Evolutionary conservation across 2,329 filamentous ascomycete species (phyloP), one percentile per base, ranked within the genome.

Genomic region (Trichoderma aggressivum): DNA sequence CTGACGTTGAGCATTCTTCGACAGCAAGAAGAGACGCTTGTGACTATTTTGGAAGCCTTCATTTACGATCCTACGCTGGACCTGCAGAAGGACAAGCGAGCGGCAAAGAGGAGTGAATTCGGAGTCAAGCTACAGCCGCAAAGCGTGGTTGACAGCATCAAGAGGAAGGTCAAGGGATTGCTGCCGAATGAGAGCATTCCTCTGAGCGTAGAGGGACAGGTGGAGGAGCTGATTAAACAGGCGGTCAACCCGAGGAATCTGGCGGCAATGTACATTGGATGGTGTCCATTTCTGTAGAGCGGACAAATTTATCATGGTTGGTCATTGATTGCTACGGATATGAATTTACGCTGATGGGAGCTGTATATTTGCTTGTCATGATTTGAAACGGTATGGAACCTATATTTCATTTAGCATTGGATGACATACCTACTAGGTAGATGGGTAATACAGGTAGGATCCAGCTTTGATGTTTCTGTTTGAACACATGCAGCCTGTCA

Each of bases 11-110:
- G 88, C 56, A 90, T 98, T 32, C 86, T 98, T 11, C 88, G 96
- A 1, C 92, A 97, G 79, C 94, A 98, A 78, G 92, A 98, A 80
- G 97, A 99, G 81, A 97, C 95, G 50, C 85, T 99, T 71, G 97
- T 99, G 91, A 98, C 95, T 0, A 95, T 99, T 63, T 86, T 99
- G 1, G 97, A 99, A 83, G 94, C 96, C 0, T 99, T 99, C 78
- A 88, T 99, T 74, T 94, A 99, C 78, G 96, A 99, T 79, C 96
- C 96, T 0, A 98, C 97, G 16, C 90, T 97, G 14, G 97, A 99
- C 78, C 90, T 98, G 73, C 89, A 98, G 76, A 84, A 84, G 74
- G 91, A 91, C 66, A 94, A 92, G 79, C 81, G 80, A 21, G 71
- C 76, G 39, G 77, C 79, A 55, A 79, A 76, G 62, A 76, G 77